phyloP scores from a whole-genome alignment of 148 eudicot species.

The Agrostemma githago region DNA sequence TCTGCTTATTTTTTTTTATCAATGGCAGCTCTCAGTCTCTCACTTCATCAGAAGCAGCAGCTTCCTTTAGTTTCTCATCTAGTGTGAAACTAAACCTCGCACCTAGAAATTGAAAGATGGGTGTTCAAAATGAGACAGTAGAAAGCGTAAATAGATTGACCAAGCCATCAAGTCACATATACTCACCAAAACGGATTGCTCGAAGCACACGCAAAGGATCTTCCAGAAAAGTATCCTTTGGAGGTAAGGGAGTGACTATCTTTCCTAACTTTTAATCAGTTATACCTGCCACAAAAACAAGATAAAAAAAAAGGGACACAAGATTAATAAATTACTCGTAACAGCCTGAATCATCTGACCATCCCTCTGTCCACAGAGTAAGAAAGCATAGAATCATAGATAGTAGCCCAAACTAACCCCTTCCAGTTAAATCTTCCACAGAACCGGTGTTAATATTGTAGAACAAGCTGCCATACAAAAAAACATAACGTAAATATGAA shows the following conservation, averaged over 20 bases:
- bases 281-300: conserved; percentile 24
- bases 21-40: conserved; percentile 68
- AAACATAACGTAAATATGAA: neutral
- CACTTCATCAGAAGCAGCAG: conserved; percentile 39
- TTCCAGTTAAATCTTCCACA: conserved; percentile 82
- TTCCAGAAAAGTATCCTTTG: conserved; percentile 90
- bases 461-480: conserved; percentile 53
- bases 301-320: too few species aligned
- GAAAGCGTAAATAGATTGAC: neutral
- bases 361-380: too few species aligned
- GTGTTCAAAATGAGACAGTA: neutral
- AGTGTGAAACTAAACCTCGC: conserved; percentile 77
- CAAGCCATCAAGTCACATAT: conserved; percentile 3
- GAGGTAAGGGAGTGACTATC: conserved; percentile 90
- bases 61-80: conserved; percentile 58
- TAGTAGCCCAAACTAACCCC: conserved; percentile 25
- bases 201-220: conserved; percentile 96
- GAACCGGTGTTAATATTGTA: conserved; percentile 76
- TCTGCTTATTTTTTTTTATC: conserved; percentile 92
- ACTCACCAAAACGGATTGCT: conserved; percentile 77
- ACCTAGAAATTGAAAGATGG: conserved; percentile 32
- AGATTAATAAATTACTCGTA: too few species aligned
- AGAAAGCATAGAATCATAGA: too few species aligned
- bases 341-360: too few species aligned
- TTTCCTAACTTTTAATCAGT: conserved; percentile 70